These are phyloP conservation scores for Thalassiosira profunda DNA, from an alignment of 108 stramenopile genomes.

Conservation along the genomic window DNA sequence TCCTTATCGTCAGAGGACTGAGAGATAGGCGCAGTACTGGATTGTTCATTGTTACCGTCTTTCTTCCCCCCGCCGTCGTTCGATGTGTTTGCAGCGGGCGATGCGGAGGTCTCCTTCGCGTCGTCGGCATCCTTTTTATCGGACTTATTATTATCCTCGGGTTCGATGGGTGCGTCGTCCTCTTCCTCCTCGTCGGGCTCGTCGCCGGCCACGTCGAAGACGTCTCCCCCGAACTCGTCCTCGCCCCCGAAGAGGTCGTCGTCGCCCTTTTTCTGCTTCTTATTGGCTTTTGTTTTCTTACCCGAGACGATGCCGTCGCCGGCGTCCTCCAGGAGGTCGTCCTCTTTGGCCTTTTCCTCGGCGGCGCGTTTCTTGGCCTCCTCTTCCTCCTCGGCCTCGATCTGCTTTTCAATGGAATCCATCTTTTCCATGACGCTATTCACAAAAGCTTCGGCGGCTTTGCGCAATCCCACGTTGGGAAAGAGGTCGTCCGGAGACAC, in stretches of 20 bases:
- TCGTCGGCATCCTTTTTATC: slow-evolving; percentile 46
- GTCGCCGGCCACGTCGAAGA: slow-evolving; percentile 73
- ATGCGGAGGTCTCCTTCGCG: slow-evolving; percentile 6
- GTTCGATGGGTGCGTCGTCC: slow-evolving; percentile 18
- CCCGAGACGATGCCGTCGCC: slow-evolving; percentile 64
- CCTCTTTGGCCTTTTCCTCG: slow-evolving; percentile 16
- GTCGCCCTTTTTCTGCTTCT: slow-evolving; percentile 30
- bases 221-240: slow-evolving; percentile 89
- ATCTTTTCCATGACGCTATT: slow-evolving; percentile 82
- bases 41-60: neutral
- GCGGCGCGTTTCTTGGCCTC: slow-evolving; percentile 34
- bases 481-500: slow-evolving; percentile 88
- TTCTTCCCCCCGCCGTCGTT: slow-evolving; percentile 13
- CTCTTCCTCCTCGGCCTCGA: slow-evolving; percentile 64
- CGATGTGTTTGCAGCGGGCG: neutral
- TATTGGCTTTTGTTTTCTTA: slow-evolving; percentile 38
- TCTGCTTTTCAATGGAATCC: slow-evolving; percentile 77
- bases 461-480: slow-evolving; percentile 77
- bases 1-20: slow-evolving; percentile 26
- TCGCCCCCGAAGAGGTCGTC: slow-evolving; percentile 74
- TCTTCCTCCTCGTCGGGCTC: slow-evolving; percentile 37
- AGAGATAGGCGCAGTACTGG: neutral
- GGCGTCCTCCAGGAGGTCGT: slow-evolving; percentile 55
- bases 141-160: slow-evolving; percentile 38
- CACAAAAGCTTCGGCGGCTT: slow-evolving; percentile 81